phyloP scores from a whole-genome alignment of 805 yeast genomes.

The Naumovozyma dairenensis region DNA sequence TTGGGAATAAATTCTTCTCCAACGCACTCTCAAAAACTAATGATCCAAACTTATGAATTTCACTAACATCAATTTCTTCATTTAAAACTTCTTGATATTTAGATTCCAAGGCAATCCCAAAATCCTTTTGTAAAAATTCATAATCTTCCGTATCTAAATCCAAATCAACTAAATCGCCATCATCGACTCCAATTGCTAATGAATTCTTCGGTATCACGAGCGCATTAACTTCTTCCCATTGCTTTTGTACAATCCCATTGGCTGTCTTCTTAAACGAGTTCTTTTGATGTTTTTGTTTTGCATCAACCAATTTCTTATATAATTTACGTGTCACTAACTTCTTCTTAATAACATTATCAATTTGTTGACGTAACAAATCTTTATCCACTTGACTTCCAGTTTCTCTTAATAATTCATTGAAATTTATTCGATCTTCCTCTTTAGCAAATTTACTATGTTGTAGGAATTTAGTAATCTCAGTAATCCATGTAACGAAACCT shows the following conservation, averaged over 20 bases:
- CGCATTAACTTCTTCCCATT: conserved; percentile 37
- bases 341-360: conserved; percentile 31
- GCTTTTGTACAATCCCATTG: conserved; percentile 28
- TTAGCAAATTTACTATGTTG: conserved; percentile 45
- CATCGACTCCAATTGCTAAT: conserved; percentile 40
- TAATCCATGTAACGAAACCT: conserved; percentile 65
- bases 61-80: conserved; percentile 12
- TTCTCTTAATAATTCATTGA: conserved; percentile 30
- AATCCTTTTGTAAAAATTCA: conserved; percentile 12
- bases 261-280: conserved; percentile 11
- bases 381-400: conserved; percentile 18
- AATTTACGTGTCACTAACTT: conserved; percentile 30
- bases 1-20: background rate
- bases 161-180: conserved; percentile 38
- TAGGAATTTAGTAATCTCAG: conserved; percentile 51
- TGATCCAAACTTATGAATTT: conserved; percentile 19
- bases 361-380: conserved; percentile 29
- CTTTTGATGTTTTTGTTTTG: conserved; percentile 9
- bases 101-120: conserved; percentile 22
- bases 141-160: conserved; percentile 27
- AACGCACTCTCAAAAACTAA: background rate
- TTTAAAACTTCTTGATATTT: conserved; percentile 22
- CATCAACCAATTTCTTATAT: conserved; percentile 22
- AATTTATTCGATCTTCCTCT: conserved; percentile 35
- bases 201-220: conserved; percentile 34